phyloP scores from a whole-genome alignment of 2,329 filamentous ascomycete genomes.

The Epichloe festucae region DNA sequence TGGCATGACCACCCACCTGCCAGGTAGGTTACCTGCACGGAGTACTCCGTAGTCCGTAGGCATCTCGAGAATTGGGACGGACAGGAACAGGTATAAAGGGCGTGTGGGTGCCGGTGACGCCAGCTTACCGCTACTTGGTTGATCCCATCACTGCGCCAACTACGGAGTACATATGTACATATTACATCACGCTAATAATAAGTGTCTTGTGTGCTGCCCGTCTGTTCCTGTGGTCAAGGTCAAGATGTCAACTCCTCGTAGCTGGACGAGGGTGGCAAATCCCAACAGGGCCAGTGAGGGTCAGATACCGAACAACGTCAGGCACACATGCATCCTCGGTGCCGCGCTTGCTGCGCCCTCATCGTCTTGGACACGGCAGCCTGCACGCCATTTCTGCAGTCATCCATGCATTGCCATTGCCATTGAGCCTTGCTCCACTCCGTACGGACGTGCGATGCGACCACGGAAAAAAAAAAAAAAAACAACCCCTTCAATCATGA shows the following conservation, averaged over 20 bases:
- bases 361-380: background rate
- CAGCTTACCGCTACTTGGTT: slow-evolving; percentile 2
- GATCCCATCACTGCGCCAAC: background rate
- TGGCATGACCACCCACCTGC: background rate
- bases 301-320: background rate
- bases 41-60: background rate
- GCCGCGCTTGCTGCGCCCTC: background rate
- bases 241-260: background rate
- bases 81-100: background rate
- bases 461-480: background rate
- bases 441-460: background rate
- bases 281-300: background rate
- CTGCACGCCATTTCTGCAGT: slow-evolving; percentile 4
- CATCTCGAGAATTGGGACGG: background rate
- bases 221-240: background rate
- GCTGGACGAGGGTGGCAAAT: background rate
- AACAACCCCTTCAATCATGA: background rate
- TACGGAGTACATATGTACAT: too few species aligned
- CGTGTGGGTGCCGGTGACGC: background rate
- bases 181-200: too few species aligned
- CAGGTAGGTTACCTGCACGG: background rate
- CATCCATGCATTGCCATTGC: background rate
- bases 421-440: background rate
- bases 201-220: too few species aligned
- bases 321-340: background rate